Percentiles rank a stretch among this genome's conserved stretches.
These are phyloP conservation scores for Cladosporium sp. DNA, from an alignment of 2,329 filamentous ascomycete species.

Conservation along the genomic window DNA sequence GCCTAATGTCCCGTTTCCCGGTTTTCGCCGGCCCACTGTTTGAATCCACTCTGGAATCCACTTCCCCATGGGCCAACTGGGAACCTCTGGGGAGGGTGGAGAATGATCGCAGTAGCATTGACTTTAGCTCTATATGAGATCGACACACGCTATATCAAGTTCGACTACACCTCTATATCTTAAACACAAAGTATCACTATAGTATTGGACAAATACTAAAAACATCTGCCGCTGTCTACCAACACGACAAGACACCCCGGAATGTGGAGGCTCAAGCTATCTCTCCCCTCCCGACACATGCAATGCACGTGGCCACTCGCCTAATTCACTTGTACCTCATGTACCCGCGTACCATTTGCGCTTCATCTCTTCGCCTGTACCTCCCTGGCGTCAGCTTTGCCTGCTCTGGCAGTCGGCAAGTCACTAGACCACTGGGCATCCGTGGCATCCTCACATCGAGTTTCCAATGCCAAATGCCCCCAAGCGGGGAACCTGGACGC, in stretches of 20 bases:
- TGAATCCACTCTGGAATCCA: neutral
- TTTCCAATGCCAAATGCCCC: neutral
- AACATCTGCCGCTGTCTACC: neutral
- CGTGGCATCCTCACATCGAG: neutral
- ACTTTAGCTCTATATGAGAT: constrained; percentile 9
- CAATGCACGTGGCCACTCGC: constrained; percentile 15
- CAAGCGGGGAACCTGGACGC: constrained; percentile 6
- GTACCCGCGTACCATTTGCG: constrained; percentile 4
- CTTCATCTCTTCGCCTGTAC: neutral
- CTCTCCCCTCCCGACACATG: neutral
- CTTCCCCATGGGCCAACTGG: constrained; percentile 8
- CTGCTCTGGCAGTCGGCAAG: neutral
- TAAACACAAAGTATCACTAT: too few relatives aligned
- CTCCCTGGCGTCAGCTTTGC: neutral
- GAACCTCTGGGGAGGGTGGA: constrained; percentile 1
- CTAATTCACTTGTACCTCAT: constrained; percentile 2
- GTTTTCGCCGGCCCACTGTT: constrained; percentile 4
- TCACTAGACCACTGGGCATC: constrained; percentile 8
- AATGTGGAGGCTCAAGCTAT: constrained; percentile 11
- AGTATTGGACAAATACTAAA: neutral
- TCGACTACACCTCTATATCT: neutral
- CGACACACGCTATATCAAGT: neutral
- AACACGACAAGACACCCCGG: neutral
- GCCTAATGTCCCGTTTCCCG: neutral
- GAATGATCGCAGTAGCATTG: constrained; percentile 12